These are phyloP conservation scores for Starmera quercuum DNA, from an alignment of 805 yeast species.

Conservation along the genomic window DNA sequence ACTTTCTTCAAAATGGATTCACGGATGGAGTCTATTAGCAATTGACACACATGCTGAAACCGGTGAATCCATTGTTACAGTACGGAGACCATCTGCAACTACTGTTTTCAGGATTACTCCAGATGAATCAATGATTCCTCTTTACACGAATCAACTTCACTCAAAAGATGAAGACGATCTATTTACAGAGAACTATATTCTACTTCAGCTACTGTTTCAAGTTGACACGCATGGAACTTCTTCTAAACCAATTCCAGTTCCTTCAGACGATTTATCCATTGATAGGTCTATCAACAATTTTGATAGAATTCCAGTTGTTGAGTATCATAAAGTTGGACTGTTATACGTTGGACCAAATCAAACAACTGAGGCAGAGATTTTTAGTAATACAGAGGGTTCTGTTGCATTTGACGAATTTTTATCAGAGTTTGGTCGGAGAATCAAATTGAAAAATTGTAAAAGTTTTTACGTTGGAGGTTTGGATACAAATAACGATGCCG, in stretches of 20 bases:
- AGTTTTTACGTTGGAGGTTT: slow-evolving; percentile 70
- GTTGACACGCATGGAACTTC: slow-evolving; percentile 23
- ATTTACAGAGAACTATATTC: slow-evolving; percentile 37
- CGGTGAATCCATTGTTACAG: slow-evolving; percentile 44
- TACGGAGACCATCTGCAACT: slow-evolving; percentile 65
- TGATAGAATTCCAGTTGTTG: slow-evolving; percentile 72
- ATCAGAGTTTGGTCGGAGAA: slow-evolving; percentile 48
- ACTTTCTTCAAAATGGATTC: slow-evolving; percentile 44
- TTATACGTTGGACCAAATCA: slow-evolving; percentile 70
- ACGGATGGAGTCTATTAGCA: slow-evolving; percentile 49
- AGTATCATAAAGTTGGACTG: slow-evolving; percentile 72
- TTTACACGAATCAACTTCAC: slow-evolving; percentile 16
- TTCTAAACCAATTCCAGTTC: slow-evolving; percentile 41
- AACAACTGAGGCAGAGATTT: slow-evolving; percentile 50
- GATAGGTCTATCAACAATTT: slow-evolving; percentile 50
- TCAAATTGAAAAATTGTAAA: slow-evolving; percentile 47
- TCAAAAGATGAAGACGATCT: slow-evolving; percentile 14
- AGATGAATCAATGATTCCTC: slow-evolving; percentile 30
- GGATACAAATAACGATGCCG: slow-evolving; percentile 59
- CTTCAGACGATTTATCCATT: slow-evolving; percentile 38
- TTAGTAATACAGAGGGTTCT: slow-evolving; percentile 61
- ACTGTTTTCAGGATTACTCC: slow-evolving; percentile 37
- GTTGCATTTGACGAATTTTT: slow-evolving; percentile 52
- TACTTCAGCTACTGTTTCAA: slow-evolving; percentile 44
- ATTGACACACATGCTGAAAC: slow-evolving; percentile 43